Percentiles rank a stretch among this genome's conserved stretches.
Conservation (phyloP, 345 rosid genomes). For the Ailanthus altissimus region DNA sequence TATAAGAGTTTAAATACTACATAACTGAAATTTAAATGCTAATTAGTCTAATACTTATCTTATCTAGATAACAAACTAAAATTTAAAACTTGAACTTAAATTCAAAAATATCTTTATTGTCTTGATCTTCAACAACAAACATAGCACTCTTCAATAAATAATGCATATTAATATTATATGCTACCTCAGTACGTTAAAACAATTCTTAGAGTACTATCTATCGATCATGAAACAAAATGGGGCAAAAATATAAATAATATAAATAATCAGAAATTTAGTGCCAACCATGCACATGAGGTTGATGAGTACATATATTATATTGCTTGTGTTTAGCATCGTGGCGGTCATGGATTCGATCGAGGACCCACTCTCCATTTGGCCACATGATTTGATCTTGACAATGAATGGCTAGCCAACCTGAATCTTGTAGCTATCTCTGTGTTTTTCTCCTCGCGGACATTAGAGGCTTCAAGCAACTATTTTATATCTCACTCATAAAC, state of each 20-base stretch:
- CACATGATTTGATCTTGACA: constrained; percentile 48
- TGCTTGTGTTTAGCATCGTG: constrained; percentile 14
- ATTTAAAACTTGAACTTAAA: too few species aligned
- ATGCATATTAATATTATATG: too few species aligned
- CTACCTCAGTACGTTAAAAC: background rate
- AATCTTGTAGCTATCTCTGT: constrained; percentile 53
- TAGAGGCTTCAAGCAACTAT: constrained; percentile 14
- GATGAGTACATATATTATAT: background rate
- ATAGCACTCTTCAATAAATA: too few species aligned
- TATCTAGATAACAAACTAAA: too few species aligned
- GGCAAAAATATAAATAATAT: constrained; percentile 13
- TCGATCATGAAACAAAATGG: constrained; percentile 12
- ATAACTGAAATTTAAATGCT: too few species aligned
- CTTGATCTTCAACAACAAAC: too few species aligned
- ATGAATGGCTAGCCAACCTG: constrained; percentile 34
- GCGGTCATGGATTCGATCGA: constrained; percentile 14
- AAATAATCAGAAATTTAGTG: background rate
- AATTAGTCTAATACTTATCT: too few species aligned
- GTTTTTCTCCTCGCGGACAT: constrained; percentile 45
- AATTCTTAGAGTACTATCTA: background rate
- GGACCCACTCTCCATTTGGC: constrained; percentile 48
- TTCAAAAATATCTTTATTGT: too few species aligned
- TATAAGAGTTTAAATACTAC: too few species aligned
- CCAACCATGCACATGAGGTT: constrained; percentile 15
- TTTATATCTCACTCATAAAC: constrained; percentile 28